phyloP scores from a whole-genome alignment of 306 rosid genomes.

The Potentilla sterilis region DNA sequence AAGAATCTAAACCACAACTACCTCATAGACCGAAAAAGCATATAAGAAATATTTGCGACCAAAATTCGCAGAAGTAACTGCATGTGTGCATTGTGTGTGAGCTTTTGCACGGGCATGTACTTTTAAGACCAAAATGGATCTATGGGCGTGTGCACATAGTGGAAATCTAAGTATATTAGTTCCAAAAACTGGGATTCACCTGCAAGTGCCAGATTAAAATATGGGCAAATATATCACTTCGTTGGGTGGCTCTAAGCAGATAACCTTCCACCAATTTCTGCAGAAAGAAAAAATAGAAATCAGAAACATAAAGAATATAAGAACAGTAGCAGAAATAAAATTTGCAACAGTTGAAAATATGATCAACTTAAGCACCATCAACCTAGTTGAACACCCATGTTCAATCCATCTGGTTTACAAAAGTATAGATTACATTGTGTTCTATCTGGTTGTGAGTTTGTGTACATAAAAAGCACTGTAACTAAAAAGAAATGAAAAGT shows the following conservation, averaged over 20 bases:
- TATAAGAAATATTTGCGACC: background rate
- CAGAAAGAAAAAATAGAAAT: slow-evolving; percentile 30
- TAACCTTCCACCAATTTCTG: slow-evolving; percentile 95
- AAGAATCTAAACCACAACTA: slow-evolving; percentile 19
- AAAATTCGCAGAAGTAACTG: background rate
- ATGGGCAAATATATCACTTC: slow-evolving; percentile 95
- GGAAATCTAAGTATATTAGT: background rate
- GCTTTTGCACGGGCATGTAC: too few species aligned
- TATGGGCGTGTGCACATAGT: too few species aligned
- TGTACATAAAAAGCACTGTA: background rate
- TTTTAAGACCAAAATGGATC: too few species aligned
- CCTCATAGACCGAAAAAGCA: background rate
- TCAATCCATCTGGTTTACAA: background rate
- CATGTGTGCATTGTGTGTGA: background rate
- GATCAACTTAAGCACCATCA: slow-evolving; percentile 14
- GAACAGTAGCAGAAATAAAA: slow-evolving; percentile 11
- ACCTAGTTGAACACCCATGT: background rate
- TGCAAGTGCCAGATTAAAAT: slow-evolving; percentile 96
- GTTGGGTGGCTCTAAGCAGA: slow-evolving; percentile 91
- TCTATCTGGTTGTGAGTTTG: background rate
- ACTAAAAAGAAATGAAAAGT: background rate
- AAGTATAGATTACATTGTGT: background rate
- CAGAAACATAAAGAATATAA: slow-evolving; percentile 13
- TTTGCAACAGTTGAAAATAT: background rate
- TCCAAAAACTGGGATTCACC: slow-evolving; percentile 35